Evolutionary conservation across 2,329 filamentous ascomycete genomes (phyloP).

Genomic region (Penicillium sp.): DNA sequence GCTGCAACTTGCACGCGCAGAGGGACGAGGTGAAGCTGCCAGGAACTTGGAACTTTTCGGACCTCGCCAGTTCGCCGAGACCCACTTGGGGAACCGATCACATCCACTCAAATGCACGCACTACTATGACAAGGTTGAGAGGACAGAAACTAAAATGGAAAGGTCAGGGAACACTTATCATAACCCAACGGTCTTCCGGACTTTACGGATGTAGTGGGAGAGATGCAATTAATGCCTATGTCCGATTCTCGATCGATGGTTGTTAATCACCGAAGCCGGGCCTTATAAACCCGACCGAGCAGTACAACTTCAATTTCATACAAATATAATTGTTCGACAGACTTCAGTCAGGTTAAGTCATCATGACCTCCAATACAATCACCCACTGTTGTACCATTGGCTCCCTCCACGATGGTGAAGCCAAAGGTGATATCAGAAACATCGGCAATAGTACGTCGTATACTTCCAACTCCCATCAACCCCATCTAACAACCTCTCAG

Average conservation of each 20-base stretch:
- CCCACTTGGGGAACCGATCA: conserved; percentile 6
- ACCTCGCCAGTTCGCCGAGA: conserved; percentile 9
- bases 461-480: not conserved
- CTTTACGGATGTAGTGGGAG: conserved; percentile 2
- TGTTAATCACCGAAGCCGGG: not conserved
- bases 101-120: too few relatives aligned
- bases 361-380: conserved; percentile 46
- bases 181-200: not conserved
- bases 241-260: not conserved
- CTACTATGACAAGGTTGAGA: not conserved
- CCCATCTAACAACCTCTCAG: conserved; percentile 30
- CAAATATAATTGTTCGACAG: too few relatives aligned
- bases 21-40: conserved; percentile 8
- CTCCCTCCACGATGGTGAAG: conserved; percentile 46
- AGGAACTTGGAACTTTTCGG: conserved; percentile 20
- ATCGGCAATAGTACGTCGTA: conserved; percentile 39
- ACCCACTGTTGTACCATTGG: conserved; percentile 41
- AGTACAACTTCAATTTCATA: too few relatives aligned
- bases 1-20: not conserved
- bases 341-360: too few relatives aligned
- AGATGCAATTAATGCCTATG: not conserved
- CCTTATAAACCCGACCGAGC: not conserved
- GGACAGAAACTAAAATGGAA: not conserved
- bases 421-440: conserved; percentile 42
- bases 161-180: not conserved